Evolutionary conservation across 257 asterid genomes (phyloP).

Genomic region (Cordia subcordata): DNA sequence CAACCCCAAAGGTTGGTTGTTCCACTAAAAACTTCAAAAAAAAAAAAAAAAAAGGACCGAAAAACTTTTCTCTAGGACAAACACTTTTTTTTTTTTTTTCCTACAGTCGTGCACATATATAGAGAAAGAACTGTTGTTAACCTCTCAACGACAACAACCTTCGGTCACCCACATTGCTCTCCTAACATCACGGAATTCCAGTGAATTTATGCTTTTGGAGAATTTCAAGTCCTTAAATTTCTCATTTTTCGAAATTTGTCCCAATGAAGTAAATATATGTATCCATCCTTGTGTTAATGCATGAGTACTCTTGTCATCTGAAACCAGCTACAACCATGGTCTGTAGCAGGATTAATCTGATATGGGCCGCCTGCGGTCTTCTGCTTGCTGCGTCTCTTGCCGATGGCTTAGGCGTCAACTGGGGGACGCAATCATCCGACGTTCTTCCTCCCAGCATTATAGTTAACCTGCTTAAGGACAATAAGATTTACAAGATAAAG

Average conservation of each 20-base stretch:
- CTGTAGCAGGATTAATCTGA: neutral
- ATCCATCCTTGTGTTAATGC: too few species aligned
- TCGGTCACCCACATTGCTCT: too few species aligned
- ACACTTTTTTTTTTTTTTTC: too few species aligned
- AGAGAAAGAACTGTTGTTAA: too few species aligned
- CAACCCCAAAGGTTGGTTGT: too few species aligned
- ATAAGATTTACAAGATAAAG: constrained; percentile 46
- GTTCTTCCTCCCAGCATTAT: constrained; percentile 32
- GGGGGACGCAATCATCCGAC: constrained; percentile 79
- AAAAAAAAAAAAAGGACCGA: too few species aligned
- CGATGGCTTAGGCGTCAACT: constrained; percentile 60
- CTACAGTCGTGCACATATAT: too few species aligned
- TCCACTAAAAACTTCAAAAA: too few species aligned
- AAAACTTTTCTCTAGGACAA: too few species aligned
- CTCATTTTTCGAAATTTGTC: neutral
- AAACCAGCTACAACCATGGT: constrained; percentile 2
- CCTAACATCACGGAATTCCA: neutral
- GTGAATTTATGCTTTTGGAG: neutral
- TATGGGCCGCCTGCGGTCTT: constrained; percentile 4
- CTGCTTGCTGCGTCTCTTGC: constrained; percentile 1
- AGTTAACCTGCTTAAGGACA: constrained; percentile 58
- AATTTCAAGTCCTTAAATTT: neutral
- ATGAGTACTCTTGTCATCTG: too few species aligned
- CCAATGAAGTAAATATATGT: neutral
- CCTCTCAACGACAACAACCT: neutral